Percentiles rank a stretch among this genome's conserved stretches.
Conservation (phyloP, 768 basidiomycete genomes). For the Termitomyces sp. region DNA sequence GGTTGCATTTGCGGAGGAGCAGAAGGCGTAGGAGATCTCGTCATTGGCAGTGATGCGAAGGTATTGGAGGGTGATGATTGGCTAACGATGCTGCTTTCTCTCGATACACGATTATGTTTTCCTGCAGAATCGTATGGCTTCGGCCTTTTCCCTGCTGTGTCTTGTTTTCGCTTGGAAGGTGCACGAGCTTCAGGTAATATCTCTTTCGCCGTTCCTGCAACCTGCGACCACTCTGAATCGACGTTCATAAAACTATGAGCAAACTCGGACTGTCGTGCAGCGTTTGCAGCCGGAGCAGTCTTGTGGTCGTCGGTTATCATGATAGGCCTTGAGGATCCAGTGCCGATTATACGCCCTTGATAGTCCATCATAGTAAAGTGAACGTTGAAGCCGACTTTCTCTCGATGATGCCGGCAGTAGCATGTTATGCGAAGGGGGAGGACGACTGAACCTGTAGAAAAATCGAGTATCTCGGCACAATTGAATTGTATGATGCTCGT, state of each 20-base stretch:
- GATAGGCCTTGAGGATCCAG: slow-evolving; percentile 82
- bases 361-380: slow-evolving; percentile 84
- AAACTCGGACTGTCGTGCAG: slow-evolving; percentile 31
- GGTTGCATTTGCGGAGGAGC: slow-evolving; percentile 29
- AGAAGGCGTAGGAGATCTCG: slow-evolving; percentile 46
- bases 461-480: slow-evolving; percentile 86
- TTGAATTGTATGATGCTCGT: slow-evolving; percentile 95
- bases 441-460: slow-evolving; percentile 80
- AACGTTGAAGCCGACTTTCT: slow-evolving; percentile 93
- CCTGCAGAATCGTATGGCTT: slow-evolving; percentile 66
- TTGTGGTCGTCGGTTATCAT: slow-evolving; percentile 99
- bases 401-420: slow-evolving; percentile 97
- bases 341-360: slow-evolving; percentile 75
- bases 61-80: slow-evolving; percentile 46
- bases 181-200: slow-evolving; percentile 35
- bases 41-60: slow-evolving; percentile 41
- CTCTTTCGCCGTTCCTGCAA: slow-evolving; percentile 27
- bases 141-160: slow-evolving; percentile 52
- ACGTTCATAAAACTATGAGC: slow-evolving; percentile 30
- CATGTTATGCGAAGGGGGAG: slow-evolving; percentile 96
- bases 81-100: slow-evolving; percentile 57
- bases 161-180: slow-evolving; percentile 52
- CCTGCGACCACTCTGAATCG: slow-evolving; percentile 53
- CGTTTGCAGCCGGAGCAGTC: slow-evolving; percentile 45
- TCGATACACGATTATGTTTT: slow-evolving; percentile 43